Conservation (phyloP, 106 monocot genomes). For the Dendrobium officinale region DNA sequence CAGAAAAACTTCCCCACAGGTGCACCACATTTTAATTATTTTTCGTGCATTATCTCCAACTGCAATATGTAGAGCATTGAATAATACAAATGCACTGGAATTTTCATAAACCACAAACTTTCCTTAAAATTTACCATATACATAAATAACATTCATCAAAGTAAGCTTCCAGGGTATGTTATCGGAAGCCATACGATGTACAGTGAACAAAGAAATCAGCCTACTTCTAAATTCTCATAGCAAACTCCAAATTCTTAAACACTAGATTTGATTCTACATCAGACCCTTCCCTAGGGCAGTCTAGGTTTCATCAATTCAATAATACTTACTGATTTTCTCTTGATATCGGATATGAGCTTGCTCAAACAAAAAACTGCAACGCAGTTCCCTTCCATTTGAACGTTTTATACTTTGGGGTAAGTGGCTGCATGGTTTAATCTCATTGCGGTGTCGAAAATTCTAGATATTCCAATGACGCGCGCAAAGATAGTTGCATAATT, state of each 20-base stretch:
- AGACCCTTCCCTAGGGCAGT: background rate
- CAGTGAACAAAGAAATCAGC: background rate
- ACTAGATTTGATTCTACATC: background rate
- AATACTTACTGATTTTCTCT: background rate
- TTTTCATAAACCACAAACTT: background rate
- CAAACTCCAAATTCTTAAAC: background rate
- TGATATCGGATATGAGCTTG: background rate
- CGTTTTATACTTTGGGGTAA: background rate
- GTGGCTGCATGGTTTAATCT: background rate
- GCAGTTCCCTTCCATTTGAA: background rate
- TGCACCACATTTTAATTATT: background rate
- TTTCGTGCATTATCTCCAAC: background rate
- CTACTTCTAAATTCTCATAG: background rate
- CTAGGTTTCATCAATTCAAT: background rate
- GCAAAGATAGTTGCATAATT: too few relatives aligned
- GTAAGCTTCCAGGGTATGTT: background rate
- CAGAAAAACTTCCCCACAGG: background rate
- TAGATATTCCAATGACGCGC: conserved; percentile 4
- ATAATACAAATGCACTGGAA: background rate
- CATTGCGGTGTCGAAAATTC: background rate
- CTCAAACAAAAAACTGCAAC: background rate
- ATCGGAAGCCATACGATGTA: background rate
- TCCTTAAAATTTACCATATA: background rate
- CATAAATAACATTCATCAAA: background rate
- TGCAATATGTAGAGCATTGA: background rate